Evolutionary conservation across 768 basidiomycete species (phyloP).

Genomic region (Suillus ampliporus): DNA sequence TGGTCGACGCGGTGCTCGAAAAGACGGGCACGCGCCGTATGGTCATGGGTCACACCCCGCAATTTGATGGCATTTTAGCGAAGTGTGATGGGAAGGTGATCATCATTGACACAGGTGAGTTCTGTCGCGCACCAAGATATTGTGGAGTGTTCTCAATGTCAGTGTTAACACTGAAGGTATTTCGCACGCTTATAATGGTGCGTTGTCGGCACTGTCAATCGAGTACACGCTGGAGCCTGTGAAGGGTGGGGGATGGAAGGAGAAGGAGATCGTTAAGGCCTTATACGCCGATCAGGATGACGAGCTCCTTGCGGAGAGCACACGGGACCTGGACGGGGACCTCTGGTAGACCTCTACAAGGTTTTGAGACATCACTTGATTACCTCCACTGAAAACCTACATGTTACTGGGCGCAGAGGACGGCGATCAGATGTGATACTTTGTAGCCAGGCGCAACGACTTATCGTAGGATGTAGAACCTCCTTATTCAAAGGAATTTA

Average conservation of each 20-base stretch:
- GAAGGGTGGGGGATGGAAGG: slow-evolving; percentile 39
- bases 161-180: slow-evolving; percentile 59
- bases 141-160: slow-evolving; percentile 18
- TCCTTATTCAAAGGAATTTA: neutral
- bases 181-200: slow-evolving; percentile 94
- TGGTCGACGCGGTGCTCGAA: slow-evolving; percentile 72
- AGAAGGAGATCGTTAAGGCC: slow-evolving; percentile 43
- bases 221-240: slow-evolving; percentile 81
- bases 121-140: neutral
- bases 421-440: neutral
- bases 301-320: slow-evolving; percentile 30
- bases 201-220: slow-evolving; percentile 86
- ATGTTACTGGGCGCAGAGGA: neutral
- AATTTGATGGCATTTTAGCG: slow-evolving; percentile 85
- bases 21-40: slow-evolving; percentile 84
- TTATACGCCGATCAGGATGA: slow-evolving; percentile 39
- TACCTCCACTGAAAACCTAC: neutral
- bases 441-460: neutral
- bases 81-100: slow-evolving; percentile 92
- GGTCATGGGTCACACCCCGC: slow-evolving; percentile 97
- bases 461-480: neutral
- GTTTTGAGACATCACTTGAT: neutral
- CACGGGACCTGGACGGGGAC: slow-evolving; percentile 33
- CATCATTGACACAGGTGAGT: slow-evolving; percentile 90
- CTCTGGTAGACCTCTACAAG: slow-evolving; percentile 12